Evolutionary conservation across 2,329 filamentous ascomycete species (phyloP).

Genomic region (Paecilomyces niveus): DNA sequence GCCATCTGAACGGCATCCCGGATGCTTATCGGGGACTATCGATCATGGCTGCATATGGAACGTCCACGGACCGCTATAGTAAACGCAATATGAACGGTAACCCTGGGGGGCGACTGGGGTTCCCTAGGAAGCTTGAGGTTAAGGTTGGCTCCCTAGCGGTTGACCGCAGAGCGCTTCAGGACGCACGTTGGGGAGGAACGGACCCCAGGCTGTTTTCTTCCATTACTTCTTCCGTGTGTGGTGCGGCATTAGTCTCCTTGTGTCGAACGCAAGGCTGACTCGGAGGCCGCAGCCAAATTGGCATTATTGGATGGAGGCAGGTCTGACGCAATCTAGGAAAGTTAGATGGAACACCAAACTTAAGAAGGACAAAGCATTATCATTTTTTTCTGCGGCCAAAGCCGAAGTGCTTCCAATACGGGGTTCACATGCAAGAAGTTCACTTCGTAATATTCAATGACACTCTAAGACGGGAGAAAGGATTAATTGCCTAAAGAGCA

Average conservation of each 20-base stretch:
- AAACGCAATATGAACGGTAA: neutral
- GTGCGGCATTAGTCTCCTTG: neutral
- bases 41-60: neutral
- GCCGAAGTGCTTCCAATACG: neutral
- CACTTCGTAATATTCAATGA: neutral
- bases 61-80: neutral
- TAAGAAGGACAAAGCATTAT: neutral
- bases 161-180: neutral
- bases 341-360: neutral
- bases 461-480: neutral
- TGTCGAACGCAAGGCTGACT: neutral
- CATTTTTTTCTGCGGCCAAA: neutral
- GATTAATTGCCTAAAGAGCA: neutral
- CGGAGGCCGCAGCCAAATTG: too few relatives aligned
- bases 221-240: neutral
- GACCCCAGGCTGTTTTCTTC: neutral
- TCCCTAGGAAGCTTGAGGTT: neutral
- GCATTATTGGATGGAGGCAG: neutral
- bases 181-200: neutral
- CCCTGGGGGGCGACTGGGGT: neutral
- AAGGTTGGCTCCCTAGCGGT: neutral
- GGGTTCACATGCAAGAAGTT: neutral
- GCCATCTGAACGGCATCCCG: neutral
- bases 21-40: neutral
- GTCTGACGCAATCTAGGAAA: neutral